phyloP scores from a whole-genome alignment of 2,329 filamentous ascomycete species.

The Nothophaeocryptopus gaeumannii region DNA sequence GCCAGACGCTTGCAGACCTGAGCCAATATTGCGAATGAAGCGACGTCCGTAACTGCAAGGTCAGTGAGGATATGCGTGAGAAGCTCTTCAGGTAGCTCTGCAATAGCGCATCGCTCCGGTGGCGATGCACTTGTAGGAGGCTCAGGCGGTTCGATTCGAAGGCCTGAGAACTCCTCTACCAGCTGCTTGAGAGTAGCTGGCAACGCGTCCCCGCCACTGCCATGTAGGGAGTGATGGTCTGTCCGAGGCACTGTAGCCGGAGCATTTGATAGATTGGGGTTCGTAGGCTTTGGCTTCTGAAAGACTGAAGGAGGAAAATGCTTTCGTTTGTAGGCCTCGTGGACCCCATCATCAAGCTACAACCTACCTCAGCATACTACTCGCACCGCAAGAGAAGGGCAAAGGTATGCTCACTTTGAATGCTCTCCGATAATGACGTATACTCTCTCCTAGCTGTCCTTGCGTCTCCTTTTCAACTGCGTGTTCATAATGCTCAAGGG shows the following conservation, averaged over 20 bases:
- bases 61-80: conserved; percentile 73
- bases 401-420: conserved; percentile 62
- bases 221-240: conserved; percentile 55
- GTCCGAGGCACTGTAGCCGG: conserved; percentile 52
- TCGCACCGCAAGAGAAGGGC: neutral
- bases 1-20: conserved; percentile 85
- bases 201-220: conserved; percentile 32
- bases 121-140: conserved; percentile 70
- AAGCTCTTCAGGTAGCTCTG: conserved; percentile 76
- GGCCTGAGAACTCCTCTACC: conserved; percentile 68
- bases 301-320: conserved; percentile 69
- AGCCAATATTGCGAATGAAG: conserved; percentile 70
- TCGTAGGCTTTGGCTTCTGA: conserved; percentile 47
- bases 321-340: conserved; percentile 85
- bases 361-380: conserved; percentile 32
- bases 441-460: conserved; percentile 83
- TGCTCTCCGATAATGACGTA: conserved; percentile 83
- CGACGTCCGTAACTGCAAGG: conserved; percentile 70
- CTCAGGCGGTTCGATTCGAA: conserved; percentile 65
- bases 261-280: conserved; percentile 43
- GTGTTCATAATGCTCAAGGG: conserved; percentile 87
- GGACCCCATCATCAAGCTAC: conserved; percentile 78
- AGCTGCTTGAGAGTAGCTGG: conserved; percentile 62
- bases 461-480: conserved; percentile 84
- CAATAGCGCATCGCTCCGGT: conserved; percentile 75